phyloP scores from a whole-genome alignment of 345 rosid species.

The Hirschfeldia incana region DNA sequence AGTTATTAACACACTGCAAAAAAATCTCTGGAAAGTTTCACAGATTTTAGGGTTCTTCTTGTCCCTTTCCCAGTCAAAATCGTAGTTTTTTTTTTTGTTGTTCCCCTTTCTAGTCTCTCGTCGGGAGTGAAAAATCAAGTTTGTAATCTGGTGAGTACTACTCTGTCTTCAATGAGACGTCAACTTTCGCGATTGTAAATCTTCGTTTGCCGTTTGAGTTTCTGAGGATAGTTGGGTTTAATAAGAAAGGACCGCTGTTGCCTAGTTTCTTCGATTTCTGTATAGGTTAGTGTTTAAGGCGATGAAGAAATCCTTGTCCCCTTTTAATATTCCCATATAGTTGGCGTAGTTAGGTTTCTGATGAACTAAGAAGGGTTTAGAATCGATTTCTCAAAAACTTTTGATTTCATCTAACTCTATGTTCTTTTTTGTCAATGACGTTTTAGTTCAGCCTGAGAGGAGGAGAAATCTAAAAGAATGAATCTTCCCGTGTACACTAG shows the following conservation, averaged over 20 bases:
- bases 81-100: neutral
- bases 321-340: neutral
- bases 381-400: neutral
- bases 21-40: neutral
- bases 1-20: neutral
- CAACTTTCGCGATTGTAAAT: constrained; percentile 2
- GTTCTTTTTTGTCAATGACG: neutral
- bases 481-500: constrained; percentile 7
- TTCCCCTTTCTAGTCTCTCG: neutral
- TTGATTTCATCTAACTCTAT: neutral
- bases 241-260: neutral
- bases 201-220: neutral
- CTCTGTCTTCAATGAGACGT: neutral
- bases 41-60: constrained; percentile 17
- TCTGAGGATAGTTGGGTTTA: neutral
- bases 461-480: neutral
- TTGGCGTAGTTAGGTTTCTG: neutral
- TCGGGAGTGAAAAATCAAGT: neutral
- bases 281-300: neutral
- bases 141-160: constrained; percentile 3
- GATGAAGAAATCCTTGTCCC: neutral
- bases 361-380: neutral
- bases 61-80: neutral
- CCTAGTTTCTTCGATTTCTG: neutral
- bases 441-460: neutral